Conservation (phyloP, 768 basidiomycete species). For the Crepidotus variabilis region DNA sequence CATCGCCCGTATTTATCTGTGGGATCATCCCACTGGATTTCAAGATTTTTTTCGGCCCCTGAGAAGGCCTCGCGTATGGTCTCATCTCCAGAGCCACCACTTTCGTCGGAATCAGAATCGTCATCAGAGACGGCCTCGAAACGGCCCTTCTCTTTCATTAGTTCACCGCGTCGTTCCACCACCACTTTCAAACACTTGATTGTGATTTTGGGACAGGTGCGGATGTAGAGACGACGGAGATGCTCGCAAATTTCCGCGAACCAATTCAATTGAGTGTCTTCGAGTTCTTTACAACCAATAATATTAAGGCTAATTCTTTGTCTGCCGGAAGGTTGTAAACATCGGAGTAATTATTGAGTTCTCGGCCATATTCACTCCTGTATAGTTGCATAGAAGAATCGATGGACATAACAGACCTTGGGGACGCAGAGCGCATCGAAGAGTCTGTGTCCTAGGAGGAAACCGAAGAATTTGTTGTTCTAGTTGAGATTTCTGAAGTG, state of each 20-base stretch:
- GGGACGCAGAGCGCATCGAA: neutral
- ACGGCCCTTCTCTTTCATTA: neutral
- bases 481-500: too few relatives aligned
- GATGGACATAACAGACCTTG: neutral
- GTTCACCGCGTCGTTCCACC: neutral
- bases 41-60: too few relatives aligned
- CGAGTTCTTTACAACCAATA: neutral
- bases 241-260: neutral
- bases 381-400: neutral
- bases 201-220: neutral
- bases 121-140: too few relatives aligned
- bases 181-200: neutral
- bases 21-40: too few relatives aligned
- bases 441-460: too few relatives aligned
- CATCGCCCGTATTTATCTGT: too few relatives aligned
- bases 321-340: neutral
- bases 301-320: neutral
- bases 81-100: too few relatives aligned
- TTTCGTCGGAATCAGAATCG: too few relatives aligned
- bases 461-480: too few relatives aligned
- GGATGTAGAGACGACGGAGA: neutral
- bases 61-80: too few relatives aligned
- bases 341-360: neutral
- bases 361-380: neutral
- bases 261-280: neutral